These are phyloP conservation scores for Graphiopsis chlorocephala DNA, from an alignment of 2,329 filamentous ascomycete species.

Conservation along the genomic window DNA sequence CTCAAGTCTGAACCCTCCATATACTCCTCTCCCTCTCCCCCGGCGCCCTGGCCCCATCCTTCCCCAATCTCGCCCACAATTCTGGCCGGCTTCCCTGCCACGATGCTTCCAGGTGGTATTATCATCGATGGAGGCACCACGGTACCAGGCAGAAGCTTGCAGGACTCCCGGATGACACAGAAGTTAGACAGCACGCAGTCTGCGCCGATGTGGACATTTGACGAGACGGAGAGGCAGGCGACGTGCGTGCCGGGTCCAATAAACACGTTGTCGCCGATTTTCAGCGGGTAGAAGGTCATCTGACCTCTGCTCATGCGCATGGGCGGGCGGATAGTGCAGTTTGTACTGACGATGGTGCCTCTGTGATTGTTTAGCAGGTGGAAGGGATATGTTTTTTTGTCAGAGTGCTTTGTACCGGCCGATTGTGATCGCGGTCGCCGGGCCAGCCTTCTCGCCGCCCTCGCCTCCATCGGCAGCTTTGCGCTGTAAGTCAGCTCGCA, in stretches of 20 bases:
- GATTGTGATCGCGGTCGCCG: constrained; percentile 70
- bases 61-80: constrained; percentile 80
- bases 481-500: constrained; percentile 79
- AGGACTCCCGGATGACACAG: constrained; percentile 89
- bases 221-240: constrained; percentile 78
- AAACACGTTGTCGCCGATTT: constrained; percentile 93
- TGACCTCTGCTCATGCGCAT: constrained; percentile 68
- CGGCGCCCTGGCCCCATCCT: constrained; percentile 52
- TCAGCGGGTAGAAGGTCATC: constrained; percentile 80
- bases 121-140: constrained; percentile 87
- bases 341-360: constrained; percentile 83
- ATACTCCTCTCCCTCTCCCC: constrained; percentile 45
- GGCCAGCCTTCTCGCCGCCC: constrained; percentile 26
- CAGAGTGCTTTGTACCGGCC: constrained; percentile 46
- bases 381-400: background rate
- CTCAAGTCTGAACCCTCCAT: constrained; percentile 51
- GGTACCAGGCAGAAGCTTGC: constrained; percentile 78
- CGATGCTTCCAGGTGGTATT: constrained; percentile 85
- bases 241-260: constrained; percentile 68
- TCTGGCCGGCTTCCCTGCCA: constrained; percentile 77
- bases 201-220: constrained; percentile 79
- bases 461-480: constrained; percentile 28
- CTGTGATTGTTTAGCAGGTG: constrained; percentile 39
- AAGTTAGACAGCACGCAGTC: constrained; percentile 79
- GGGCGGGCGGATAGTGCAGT: constrained; percentile 76